Percentiles rank a stretch among this genome's conserved stretches.
Evolutionary conservation across 1,139 yeast genomes (phyloP).

Genomic region (Saccharomyces pastorianus): DNA sequence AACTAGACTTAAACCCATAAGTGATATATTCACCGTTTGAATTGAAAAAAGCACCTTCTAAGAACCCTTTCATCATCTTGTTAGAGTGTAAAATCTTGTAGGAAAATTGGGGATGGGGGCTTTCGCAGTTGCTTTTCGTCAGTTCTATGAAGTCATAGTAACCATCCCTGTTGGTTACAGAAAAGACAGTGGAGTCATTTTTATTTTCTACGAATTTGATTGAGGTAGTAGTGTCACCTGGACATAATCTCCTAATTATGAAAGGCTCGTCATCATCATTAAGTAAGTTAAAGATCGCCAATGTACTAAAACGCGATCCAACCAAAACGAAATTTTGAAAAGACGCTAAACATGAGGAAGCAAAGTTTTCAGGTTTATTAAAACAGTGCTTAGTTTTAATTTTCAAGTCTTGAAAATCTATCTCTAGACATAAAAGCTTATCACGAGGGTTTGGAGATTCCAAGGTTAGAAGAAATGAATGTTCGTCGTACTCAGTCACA

Average conservation of each 20-base stretch:
- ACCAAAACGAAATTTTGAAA: slow-evolving; percentile 43
- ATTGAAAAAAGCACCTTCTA: slow-evolving; percentile 60
- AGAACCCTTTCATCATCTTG: slow-evolving; percentile 62
- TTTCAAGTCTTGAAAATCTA: slow-evolving; percentile 27
- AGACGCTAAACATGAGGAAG: slow-evolving; percentile 48
- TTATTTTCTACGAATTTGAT: slow-evolving; percentile 35
- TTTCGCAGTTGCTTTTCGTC: slow-evolving; percentile 8
- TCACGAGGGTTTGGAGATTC: slow-evolving; percentile 66
- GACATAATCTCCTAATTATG: slow-evolving; percentile 43
- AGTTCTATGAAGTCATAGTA: slow-evolving; percentile 36
- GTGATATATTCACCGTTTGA: slow-evolving; percentile 45
- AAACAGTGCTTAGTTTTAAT: slow-evolving; percentile 21
- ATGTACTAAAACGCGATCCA: slow-evolving; percentile 66
- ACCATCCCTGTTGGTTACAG: slow-evolving; percentile 60
- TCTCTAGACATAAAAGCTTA: slow-evolving; percentile 42
- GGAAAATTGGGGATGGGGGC: slow-evolving; percentile 4
- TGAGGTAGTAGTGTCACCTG: slow-evolving; percentile 70
- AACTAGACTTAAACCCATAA: slow-evolving; percentile 76
- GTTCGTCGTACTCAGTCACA: slow-evolving; percentile 27
- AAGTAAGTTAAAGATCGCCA: slow-evolving; percentile 46
- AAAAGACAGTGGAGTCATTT: slow-evolving; percentile 21
- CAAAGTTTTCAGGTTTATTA: slow-evolving; percentile 42
- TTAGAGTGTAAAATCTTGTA: slow-evolving; percentile 45
- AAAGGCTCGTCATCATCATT: slow-evolving; percentile 21
- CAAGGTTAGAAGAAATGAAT: slow-evolving; percentile 37